Conservation (phyloP, 2,329 filamentous ascomycete species). For the Thermomyces lanuginosus region DNA sequence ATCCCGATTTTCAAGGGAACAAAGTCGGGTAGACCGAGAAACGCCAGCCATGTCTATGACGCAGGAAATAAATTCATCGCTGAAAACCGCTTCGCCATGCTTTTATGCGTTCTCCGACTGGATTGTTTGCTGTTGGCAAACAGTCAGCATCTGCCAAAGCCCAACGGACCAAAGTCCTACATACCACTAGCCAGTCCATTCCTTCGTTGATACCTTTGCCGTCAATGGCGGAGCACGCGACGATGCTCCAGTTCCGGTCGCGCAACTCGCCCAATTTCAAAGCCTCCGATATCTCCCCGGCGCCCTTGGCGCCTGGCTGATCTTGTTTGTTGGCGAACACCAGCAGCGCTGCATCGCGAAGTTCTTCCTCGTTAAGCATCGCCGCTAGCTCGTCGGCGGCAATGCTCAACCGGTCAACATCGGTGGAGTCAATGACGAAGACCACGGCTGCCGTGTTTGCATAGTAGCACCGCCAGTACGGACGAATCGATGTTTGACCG, state of each 20-base stretch:
- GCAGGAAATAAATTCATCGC: constrained; percentile 2
- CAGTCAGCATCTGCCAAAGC: not conserved
- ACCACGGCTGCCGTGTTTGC: constrained; percentile 96
- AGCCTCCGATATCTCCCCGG: constrained; percentile 90
- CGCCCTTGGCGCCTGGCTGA: constrained; percentile 89
- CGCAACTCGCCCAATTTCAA: constrained; percentile 77
- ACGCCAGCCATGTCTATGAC: too few relatives aligned
- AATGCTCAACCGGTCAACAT: constrained; percentile 86
- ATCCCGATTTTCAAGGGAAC: too few relatives aligned
- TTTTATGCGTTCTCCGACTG: constrained; percentile 28
- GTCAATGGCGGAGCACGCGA: constrained; percentile 91
- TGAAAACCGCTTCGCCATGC: constrained; percentile 11
- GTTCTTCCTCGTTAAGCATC: constrained; percentile 94
- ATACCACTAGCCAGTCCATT: constrained; percentile 96
- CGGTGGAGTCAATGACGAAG: constrained; percentile 95
- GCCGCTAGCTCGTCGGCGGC: constrained; percentile 82
- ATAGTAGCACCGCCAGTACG: constrained; percentile 99
- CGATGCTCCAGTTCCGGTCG: constrained; percentile 98
- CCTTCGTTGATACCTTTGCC: constrained; percentile 88
- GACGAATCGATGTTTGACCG: constrained; percentile 94
- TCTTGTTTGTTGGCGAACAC: constrained; percentile 99
- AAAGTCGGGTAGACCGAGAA: too few relatives aligned
- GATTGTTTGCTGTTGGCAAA: constrained; percentile 24
- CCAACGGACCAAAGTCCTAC: constrained; percentile 14
- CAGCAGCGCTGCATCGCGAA: constrained; percentile 77